Conservation (phyloP, 164 flowering plant genomes). For the Piper betle region DNA sequence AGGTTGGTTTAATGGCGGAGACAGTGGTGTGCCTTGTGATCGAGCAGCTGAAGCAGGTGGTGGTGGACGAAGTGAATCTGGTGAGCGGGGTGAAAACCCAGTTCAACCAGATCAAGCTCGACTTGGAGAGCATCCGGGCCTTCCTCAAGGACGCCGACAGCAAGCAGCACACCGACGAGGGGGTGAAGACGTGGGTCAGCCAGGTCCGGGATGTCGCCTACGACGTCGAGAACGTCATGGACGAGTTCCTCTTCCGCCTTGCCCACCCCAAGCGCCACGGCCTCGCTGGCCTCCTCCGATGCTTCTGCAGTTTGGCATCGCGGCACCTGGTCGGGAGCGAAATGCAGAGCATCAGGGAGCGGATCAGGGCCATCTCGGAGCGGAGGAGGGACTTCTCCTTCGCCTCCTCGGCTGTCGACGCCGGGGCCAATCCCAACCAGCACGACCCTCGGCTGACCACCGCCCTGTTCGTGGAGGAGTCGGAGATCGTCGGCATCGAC, state of each 20-base stretch:
- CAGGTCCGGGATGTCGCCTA: conserved; percentile 3
- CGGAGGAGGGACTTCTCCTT: not conserved
- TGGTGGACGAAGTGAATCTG: not conserved
- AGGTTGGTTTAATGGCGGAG: not conserved
- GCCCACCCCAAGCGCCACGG: not conserved
- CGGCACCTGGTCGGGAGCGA: conserved; percentile 16
- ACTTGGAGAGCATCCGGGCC: not conserved
- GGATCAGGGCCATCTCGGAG: conserved; percentile 7
- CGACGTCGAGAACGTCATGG: conserved; percentile 4
- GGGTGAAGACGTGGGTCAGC: not conserved
- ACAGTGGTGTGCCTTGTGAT: not conserved
- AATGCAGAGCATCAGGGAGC: conserved; percentile 22
- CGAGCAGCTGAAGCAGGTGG: not conserved
- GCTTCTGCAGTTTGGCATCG: conserved; percentile 8
- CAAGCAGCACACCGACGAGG: not conserved
- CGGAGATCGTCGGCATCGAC: conserved; percentile 35
- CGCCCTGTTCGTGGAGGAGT: conserved; percentile 25
- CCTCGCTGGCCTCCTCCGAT: conserved; percentile 2
- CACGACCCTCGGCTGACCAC: conserved; percentile 6
- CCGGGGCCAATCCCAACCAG: not conserved
- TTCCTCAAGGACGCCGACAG: conserved; percentile 1
- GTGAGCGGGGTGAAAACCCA: not conserved
- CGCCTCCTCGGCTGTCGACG: not conserved
- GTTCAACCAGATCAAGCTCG: not conserved
- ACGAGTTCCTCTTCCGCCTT: conserved; percentile 1